Percentiles rank a stretch among this genome's conserved stretches.
Evolutionary conservation across 108 stramenopile species (phyloP).

Genomic region (Nitzschia putrida): DNA sequence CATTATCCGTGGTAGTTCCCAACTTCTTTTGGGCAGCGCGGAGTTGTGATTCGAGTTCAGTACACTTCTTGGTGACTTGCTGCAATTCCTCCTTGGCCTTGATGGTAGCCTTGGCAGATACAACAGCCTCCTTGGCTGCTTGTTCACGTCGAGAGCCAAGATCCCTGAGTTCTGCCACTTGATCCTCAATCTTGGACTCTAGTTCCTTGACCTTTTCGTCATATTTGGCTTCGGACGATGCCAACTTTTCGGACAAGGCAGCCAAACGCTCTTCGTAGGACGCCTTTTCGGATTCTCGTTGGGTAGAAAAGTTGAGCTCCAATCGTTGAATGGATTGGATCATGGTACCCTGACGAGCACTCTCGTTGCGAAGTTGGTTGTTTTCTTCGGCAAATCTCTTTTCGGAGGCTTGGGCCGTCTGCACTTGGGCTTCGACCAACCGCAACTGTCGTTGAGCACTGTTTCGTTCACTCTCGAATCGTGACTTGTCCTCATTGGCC

Average conservation of each 20-base stretch:
- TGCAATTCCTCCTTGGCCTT: conserved; percentile 20
- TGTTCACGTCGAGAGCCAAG: conserved; percentile 12
- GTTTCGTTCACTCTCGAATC: conserved; percentile 51
- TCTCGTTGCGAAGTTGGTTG: conserved; percentile 62
- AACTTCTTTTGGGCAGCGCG: conserved; percentile 51
- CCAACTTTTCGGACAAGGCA: conserved; percentile 33
- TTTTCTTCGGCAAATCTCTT: conserved; percentile 56
- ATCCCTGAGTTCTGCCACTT: conserved; percentile 57
- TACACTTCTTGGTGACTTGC: conserved; percentile 16
- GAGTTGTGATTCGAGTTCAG: conserved; percentile 44
- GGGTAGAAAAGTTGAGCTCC: conserved; percentile 71
- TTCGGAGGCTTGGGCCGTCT: conserved; percentile 68
- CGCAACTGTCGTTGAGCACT: conserved; percentile 57
- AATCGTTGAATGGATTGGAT: conserved; percentile 76
- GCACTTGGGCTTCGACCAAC: conserved; percentile 59
- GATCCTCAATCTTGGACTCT: conserved; percentile 50
- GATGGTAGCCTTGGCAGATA: conserved; percentile 34
- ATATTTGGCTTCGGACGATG: conserved; percentile 43
- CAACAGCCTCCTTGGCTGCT: conserved; percentile 41
- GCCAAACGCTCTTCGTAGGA: conserved; percentile 50
- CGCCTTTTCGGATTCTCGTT: conserved; percentile 58
- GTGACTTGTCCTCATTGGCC: conserved; percentile 51
- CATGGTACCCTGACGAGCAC: conserved; percentile 69
- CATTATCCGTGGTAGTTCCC: conserved; percentile 48
- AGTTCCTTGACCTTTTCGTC: conserved; percentile 46